A percentile compares a stretch with the other conserved stretches of the same genome.
Conservation (phyloP, 495 filamentous ascomycete genomes). For the Penicillium nucicola region DNA sequence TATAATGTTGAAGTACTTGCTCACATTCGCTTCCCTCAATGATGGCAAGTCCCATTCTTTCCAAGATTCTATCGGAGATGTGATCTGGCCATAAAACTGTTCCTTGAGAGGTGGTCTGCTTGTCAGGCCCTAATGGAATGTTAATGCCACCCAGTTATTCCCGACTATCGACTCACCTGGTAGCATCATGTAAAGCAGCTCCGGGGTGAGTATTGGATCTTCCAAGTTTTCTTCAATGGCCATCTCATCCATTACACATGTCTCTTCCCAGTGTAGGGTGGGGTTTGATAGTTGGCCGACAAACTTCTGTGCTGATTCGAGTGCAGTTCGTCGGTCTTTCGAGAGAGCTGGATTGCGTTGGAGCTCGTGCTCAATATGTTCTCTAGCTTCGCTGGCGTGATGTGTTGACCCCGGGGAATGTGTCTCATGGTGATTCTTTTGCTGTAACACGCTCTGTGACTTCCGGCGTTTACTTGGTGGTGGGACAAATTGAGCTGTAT, state of each 20-base stretch:
- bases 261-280: slow-evolving; percentile 14
- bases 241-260: slow-evolving; percentile 5
- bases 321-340: slow-evolving; percentile 19
- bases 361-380: slow-evolving; percentile 27
- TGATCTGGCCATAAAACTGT: slow-evolving; percentile 27
- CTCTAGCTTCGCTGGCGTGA: slow-evolving; percentile 25
- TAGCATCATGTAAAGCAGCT: slow-evolving; percentile 29
- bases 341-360: slow-evolving; percentile 28
- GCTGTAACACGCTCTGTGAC: slow-evolving; percentile 6
- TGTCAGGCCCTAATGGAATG: slow-evolving; percentile 14
- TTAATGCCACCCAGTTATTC: not conserved
- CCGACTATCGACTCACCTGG: slow-evolving; percentile 9
- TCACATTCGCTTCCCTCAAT: slow-evolving; percentile 22
- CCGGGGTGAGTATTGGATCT: slow-evolving; percentile 22
- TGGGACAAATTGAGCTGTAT: not conserved
- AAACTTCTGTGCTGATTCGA: slow-evolving; percentile 24
- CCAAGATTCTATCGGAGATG: slow-evolving; percentile 21
- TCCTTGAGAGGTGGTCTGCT: slow-evolving; percentile 22
- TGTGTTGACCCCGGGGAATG: slow-evolving; percentile 22
- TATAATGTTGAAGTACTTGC: slow-evolving; percentile 19
- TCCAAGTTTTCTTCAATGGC: slow-evolving; percentile 9
- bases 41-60: slow-evolving; percentile 27
- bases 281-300: slow-evolving; percentile 22
- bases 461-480: slow-evolving; percentile 9
- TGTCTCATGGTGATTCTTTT: slow-evolving; percentile 7